A percentile compares a stretch with the other conserved stretches of the same genome.
Evolutionary conservation across 2,329 filamentous ascomycete genomes (phyloP).

Genomic region (Camillea tinctor): DNA sequence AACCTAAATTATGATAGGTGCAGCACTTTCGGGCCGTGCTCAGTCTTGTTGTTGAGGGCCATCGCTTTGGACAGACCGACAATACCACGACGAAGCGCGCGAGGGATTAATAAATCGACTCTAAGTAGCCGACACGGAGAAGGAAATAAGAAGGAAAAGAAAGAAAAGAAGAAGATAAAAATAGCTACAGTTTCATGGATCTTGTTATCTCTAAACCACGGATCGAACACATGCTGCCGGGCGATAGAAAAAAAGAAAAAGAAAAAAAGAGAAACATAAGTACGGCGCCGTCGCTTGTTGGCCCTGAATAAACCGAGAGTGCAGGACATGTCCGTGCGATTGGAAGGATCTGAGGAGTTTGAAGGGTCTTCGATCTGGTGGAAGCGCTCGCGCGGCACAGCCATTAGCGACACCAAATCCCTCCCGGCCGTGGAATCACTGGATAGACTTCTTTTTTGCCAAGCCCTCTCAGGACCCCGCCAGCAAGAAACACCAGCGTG

Average conservation of each 20-base stretch:
- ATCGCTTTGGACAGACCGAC: slow-evolving; percentile 11
- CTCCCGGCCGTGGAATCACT: slow-evolving; percentile 13
- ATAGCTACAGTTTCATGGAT: not conserved
- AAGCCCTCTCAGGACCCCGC: slow-evolving; percentile 20
- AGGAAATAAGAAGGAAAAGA: too few species aligned
- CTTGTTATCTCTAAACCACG: not conserved
- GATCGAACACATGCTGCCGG: not conserved
- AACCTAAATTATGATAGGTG: slow-evolving; percentile 13
- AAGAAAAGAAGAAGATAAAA: not conserved
- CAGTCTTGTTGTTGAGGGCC: slow-evolving; percentile 9
- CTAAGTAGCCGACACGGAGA: not conserved
- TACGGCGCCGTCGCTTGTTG: slow-evolving; percentile 5
- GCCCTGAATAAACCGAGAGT: slow-evolving; percentile 13
- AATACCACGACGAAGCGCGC: slow-evolving; percentile 1
- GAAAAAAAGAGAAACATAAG: too few species aligned
- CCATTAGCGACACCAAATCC: slow-evolving; percentile 18
- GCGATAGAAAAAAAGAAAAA: not conserved
- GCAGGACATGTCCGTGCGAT: slow-evolving; percentile 17
- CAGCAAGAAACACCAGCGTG: slow-evolving; percentile 20
- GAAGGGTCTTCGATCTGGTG: slow-evolving; percentile 23
- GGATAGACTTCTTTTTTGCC: slow-evolving; percentile 13
- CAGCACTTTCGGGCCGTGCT: slow-evolving; percentile 22
- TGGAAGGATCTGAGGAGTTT: slow-evolving; percentile 23
- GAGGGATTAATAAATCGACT: not conserved
- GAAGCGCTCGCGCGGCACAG: slow-evolving; percentile 25